Evolutionary conservation across 345 rosid species (phyloP), one percentile per base, ranked within the genome.

Genomic region (Linum trigynum): DNA sequence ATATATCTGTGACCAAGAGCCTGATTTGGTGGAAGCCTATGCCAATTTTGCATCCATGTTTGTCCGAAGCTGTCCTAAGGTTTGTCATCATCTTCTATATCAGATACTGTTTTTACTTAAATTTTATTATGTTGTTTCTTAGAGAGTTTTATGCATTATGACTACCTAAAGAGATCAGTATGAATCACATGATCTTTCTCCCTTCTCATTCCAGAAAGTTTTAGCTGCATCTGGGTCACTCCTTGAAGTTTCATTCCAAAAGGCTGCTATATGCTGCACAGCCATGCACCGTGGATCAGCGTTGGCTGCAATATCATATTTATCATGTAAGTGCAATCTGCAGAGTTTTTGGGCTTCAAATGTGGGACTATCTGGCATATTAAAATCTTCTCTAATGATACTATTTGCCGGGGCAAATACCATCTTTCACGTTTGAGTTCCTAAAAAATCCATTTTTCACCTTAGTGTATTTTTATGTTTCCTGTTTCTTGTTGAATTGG

Each of bases 281-380:
- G 98, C 97, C n/a, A 92, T 92, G 97, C 98, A 92, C 75, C 87
- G 98, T 62, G 97, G 91, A 66, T 97, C 98, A 57, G 96, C 98
- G 56, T 80, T 92, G 67, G 94, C 90, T 38, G 97, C 98, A 75
- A 85, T 92, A 91, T 92, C 98, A 39, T 87, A 89, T 76, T 80
- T 92, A 65, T 87, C 98, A 50, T 86, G 97, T 89, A 84, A 66
- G 91, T 71, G 55, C 32, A 43, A 39, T 2, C 55, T 53, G 35
- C 45, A 51, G 3, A 32, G 38, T 23, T 7, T 56, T 17, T 23
- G 50, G 23, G 40, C 57, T 41, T 42, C 4, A 39, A 63, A 57
- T 1, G 38, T 59, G 7, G 41, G 17, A 7, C 4, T 41, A 57
- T n/a, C 17, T 41, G 45, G 5, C 45, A 41, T 41, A 8, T 4